Base-by-base conservation (phyloP, 352 stramenopile genomes). In the Saprolegnia parasitica region DNA sequence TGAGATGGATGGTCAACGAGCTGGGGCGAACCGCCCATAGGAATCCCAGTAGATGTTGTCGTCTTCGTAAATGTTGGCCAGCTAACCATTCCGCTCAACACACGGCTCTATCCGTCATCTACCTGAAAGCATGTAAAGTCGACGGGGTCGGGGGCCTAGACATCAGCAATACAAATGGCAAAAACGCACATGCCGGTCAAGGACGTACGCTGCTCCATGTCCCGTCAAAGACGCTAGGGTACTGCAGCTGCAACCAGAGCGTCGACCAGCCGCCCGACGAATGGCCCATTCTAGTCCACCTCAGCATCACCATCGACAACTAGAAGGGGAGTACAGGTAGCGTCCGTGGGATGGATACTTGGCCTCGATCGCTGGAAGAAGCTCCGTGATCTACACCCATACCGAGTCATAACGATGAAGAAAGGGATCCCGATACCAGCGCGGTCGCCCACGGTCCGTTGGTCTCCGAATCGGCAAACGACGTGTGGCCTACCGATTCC, bases 41-140 rank as follows among this genome's bases (percentile, higher is more conserved):
- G 72, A 55, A 60, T 91, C 84, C 84, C 84, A 91, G 67, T 85
- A 91, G 73, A 82, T 83, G 70, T 91, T 91, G 11, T 78, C 71
- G 32, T 76, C 78, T 50, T 88, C 74, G 58, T 91, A 91, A 46
- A 91, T 89, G 61, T 89, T 85, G 10, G 87, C 73, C 6, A 80
- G 62, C 74, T 35, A 35, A 2, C 2, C 29, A 35, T 5, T 2
- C 29, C 29, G 29, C n/a, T n/a, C n/a, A n/a, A n/a, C n/a, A n/a
- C n/a, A n/a, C n/a, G n/a, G n/a, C n/a, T n/a, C n/a, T n/a, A n/a
- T n/a, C n/a, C n/a, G n/a, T 35, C 5, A 2, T 35, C 29, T 35
- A 35, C 29, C 29, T 91, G 84, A 68, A 91, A 90, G 35, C 67
- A 56, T 32, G 76, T 81, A 54, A 91, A 91, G 63, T 90, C 81